Percentiles rank a stretch among this genome's conserved stretches.
phyloP scores from a whole-genome alignment of 495 filamentous ascomycete species.

The Penicillium cinerascens region DNA sequence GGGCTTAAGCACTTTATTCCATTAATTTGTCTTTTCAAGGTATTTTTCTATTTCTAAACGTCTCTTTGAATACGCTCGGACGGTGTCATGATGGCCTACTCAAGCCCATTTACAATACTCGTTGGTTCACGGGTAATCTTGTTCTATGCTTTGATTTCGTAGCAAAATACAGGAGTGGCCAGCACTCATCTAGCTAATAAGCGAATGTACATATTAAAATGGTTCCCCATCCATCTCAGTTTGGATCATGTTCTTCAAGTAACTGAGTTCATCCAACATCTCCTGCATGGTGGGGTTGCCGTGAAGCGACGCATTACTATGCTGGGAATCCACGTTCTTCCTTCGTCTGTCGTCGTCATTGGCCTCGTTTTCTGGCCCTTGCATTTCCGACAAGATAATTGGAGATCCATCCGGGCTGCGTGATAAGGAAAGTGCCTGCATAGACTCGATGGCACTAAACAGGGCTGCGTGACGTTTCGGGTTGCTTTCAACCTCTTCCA shows the following conservation, averaged over 20 bases:
- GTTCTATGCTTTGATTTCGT: neutral
- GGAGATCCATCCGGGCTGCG: slow-evolving; percentile 26
- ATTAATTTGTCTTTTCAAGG: no score
- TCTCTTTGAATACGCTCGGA: no score
- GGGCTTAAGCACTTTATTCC: no score
- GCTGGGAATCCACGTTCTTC: slow-evolving; percentile 10
- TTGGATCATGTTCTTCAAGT: slow-evolving; percentile 50
- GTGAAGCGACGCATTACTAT: slow-evolving; percentile 22
- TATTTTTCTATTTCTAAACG: no score
- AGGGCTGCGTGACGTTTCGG: slow-evolving; percentile 47
- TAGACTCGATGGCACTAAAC: slow-evolving; percentile 33
- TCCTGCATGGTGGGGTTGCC: slow-evolving; percentile 44
- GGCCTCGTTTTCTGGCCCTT: slow-evolving; percentile 5
- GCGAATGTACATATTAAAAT: slow-evolving; percentile 12
- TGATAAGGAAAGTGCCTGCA: slow-evolving; percentile 29
- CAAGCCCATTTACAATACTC: no score
- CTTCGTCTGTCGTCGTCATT: slow-evolving; percentile 1
- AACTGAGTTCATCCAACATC: slow-evolving; percentile 51
- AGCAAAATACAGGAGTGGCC: neutral
- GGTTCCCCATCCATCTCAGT: slow-evolving; percentile 30
- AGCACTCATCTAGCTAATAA: neutral
- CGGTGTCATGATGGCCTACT: no score
- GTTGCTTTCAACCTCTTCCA: slow-evolving; percentile 39
- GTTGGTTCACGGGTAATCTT: neutral
- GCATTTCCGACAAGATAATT: slow-evolving; percentile 22